Conservation (phyloP, 2,329 filamentous ascomycete genomes). For the Fusarium chaquense region DNA sequence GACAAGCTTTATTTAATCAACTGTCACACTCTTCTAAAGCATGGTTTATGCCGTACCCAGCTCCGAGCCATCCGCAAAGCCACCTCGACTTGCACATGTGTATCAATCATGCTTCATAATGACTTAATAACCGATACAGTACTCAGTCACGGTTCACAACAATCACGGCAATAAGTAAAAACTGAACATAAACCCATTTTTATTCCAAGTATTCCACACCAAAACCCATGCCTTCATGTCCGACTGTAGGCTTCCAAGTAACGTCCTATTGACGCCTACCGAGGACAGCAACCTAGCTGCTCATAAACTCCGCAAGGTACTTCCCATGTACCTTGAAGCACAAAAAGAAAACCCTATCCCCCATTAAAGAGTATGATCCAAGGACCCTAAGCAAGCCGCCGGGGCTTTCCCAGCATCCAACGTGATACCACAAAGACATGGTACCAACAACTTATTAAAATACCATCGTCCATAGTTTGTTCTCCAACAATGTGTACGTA, state of each 20-base stretch:
- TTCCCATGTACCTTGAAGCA: constrained; percentile 28
- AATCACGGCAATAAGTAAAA: background rate
- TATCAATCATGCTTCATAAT: background rate
- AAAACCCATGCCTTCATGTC: constrained; percentile 42
- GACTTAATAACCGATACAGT: background rate
- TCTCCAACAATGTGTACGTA: constrained; percentile 48
- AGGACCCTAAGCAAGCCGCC: constrained; percentile 50
- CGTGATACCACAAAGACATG: constrained; percentile 40
- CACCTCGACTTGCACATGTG: constrained; percentile 1
- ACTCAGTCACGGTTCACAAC: background rate
- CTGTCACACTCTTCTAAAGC: constrained; percentile 18
- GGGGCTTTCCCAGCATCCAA: constrained; percentile 49
- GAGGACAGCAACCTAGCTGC: constrained; percentile 41
- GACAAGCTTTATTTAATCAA: background rate
- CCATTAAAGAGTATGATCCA: constrained; percentile 43
- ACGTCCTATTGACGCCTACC: constrained; percentile 32
- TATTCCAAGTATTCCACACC: constrained; percentile 32
- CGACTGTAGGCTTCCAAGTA: constrained; percentile 38
- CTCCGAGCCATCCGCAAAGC: constrained; percentile 12
- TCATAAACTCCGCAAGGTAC: constrained; percentile 39
- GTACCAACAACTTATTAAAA: constrained; percentile 45
- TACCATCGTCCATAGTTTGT: constrained; percentile 41
- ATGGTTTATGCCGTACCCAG: constrained; percentile 1
- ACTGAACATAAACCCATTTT: constrained; percentile 40
- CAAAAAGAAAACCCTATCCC: constrained; percentile 32